These are phyloP conservation scores for Ceratobasidium sp. DNA, from an alignment of 1,284 basidiomycete genomes.

Conservation along the genomic window DNA sequence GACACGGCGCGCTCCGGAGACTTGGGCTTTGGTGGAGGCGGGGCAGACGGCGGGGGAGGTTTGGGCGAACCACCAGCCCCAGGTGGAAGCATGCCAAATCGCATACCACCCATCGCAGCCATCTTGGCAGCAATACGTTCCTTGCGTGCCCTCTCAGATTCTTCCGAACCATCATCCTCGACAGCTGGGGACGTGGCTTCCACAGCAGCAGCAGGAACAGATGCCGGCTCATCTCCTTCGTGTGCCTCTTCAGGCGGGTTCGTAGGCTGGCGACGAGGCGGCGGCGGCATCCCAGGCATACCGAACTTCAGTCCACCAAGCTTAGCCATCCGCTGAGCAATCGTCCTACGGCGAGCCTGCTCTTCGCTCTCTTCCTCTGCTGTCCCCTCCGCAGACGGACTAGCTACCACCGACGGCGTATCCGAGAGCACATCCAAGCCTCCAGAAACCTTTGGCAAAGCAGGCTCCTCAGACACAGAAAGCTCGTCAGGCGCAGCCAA, in stretches of 20 bases:
- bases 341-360: slow-evolving; percentile 63
- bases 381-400: slow-evolving; percentile 46
- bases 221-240: slow-evolving; percentile 62
- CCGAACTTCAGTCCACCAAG: slow-evolving; percentile 78
- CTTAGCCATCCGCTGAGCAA: slow-evolving; percentile 82
- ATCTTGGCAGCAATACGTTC: slow-evolving; percentile 74
- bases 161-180: slow-evolving; percentile 31
- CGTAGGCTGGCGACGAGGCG: slow-evolving; percentile 52
- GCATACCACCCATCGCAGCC: slow-evolving; percentile 78
- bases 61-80: slow-evolving; percentile 53
- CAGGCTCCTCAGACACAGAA: not conserved
- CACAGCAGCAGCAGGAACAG: slow-evolving; percentile 10
- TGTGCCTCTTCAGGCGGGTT: slow-evolving; percentile 47
- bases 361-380: slow-evolving; percentile 62
- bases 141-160: slow-evolving; percentile 57
- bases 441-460: not conserved
- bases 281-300: slow-evolving; percentile 58
- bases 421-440: too few relatives aligned
- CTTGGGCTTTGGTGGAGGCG: slow-evolving; percentile 50
- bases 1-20: slow-evolving; percentile 42
- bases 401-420: not conserved
- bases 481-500: slow-evolving; percentile 11
- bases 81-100: slow-evolving; percentile 75
- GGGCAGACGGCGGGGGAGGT: slow-evolving; percentile 10
- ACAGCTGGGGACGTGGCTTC: slow-evolving; percentile 27